Evolutionary conservation across 148 eudicot genomes (phyloP), one percentile per base, ranked within the genome.

Genomic region (Rhododendron williamsianum): DNA sequence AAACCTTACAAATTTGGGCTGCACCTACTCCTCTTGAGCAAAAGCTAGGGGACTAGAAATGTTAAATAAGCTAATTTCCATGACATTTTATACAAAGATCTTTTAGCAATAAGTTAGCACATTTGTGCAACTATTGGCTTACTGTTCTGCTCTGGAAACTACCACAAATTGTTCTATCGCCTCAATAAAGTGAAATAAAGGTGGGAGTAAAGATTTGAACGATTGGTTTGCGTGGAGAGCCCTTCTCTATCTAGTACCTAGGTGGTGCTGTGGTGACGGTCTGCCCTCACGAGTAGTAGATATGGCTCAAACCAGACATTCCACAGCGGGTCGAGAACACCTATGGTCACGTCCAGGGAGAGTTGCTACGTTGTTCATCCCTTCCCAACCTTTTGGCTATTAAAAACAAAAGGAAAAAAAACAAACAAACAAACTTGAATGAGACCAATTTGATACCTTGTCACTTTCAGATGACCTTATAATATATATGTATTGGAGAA

Each of bases 331-430:
- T 41, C 6, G 0, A 41, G 8, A 41, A 41, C 45, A 0, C 45
- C 45, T 41, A 41, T 41, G 1, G 45, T 41, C 45, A 41, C 8
- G 0, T 8, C 7, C 45, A 41, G 1, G 8, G 7, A 0, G 7
- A 4, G 0, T 41, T 41, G 6, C 1, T 6, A 41, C 6, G 1
- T 6, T 41, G 1, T 0, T 41, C 1, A 6, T 6, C 1, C 6
- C 7, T 41, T 41, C 1, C 45, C 45, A 41, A 0, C 0, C 6
- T 41, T 41, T 41, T 41, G 8, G 45, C 45, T 6, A 41, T 41
- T 41, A 41, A 41, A 6, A 41, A 41, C 1, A 33, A 33, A 33
- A 33, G 2, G 35, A 41, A 41, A 41, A 41, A 6, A 41, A 38
- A 38, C 4, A 38, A 4, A 4, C n/a, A 27, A 27, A 27, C 27